Evolutionary conservation across 805 yeast genomes (phyloP), one percentile per base, ranked within the genome.

Genomic region (Hanseniaspora pseudoguilliermondii): DNA sequence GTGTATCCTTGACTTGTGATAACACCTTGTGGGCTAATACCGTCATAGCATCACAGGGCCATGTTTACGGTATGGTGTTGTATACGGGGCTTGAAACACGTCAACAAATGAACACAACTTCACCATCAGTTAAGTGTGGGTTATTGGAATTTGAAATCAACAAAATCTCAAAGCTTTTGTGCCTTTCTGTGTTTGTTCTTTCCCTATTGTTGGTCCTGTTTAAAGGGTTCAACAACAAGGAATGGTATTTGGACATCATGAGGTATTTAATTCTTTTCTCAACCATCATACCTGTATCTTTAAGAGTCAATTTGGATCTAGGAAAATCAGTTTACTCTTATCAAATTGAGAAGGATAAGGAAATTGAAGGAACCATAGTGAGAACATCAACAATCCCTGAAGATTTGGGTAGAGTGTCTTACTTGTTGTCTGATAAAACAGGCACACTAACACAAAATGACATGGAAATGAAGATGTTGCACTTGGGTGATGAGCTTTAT

Each of bases 11-110:
- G 15, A 75, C 84, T 3, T 81, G 93, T 10, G 99, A 93, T 68
- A 90, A 91, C 64, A 88, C 98, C 0, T 69, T 95, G 66, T 93
- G 99, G 99, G 97, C 97, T 15, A 93, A 93, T 66, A 93, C 99
- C 0, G 97, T 95, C 0, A 73, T 95, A 16, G 97, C 98, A 0
- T 86, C 96, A 0, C 62, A 64, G 34, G 97, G 97, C 15, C 79
- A 87, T 3, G 93, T 95, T 8, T 73, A 90, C 49, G 98, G 95
- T 1, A 82, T 91, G 62, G 80, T 93, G 16, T 75, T 89, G 2
- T 93, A 89, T 67, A 91, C 97, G 0, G 99, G 99, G 21, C 69
- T 71, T 38, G 97, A 93, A 64, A 95, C 98, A 0, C 81, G 98
- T 60, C 97, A 90, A 71, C 86, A 95, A 25, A 79, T 90, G 84